A percentile compares a stretch with the other conserved stretches of the same genome.
Conservation (phyloP, 2,329 filamentous ascomycete genomes). For the Grosmannia serpens region DNA sequence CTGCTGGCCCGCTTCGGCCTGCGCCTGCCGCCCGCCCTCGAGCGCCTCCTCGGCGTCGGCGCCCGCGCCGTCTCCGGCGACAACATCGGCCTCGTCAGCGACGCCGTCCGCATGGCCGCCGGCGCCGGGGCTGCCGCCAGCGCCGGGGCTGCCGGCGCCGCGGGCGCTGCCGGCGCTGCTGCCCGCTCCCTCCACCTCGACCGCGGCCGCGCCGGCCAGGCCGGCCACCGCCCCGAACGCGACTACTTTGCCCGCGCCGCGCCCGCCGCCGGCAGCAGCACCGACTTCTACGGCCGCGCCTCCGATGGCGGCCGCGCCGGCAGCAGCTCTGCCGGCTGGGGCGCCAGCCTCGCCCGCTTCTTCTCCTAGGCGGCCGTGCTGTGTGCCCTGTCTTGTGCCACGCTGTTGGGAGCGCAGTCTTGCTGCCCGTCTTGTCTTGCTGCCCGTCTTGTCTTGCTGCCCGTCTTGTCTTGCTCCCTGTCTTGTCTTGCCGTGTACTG, state of each 20-base stretch:
- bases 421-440: no score
- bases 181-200: constrained; percentile 16
- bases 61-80: constrained; percentile 36
- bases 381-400: no score
- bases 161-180: constrained; percentile 15
- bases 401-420: no score
- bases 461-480: no score
- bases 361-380: constrained; percentile 4
- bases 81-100: constrained; percentile 37
- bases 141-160: constrained; percentile 10
- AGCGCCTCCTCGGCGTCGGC: constrained; percentile 45
- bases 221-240: constrained; percentile 26
- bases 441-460: no score
- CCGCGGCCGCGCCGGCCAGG: constrained; percentile 22
- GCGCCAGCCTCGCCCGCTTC: not conserved
- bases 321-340: not conserved
- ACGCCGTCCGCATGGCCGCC: constrained; percentile 42
- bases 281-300: not conserved
- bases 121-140: constrained; percentile 15
- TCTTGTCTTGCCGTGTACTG: no score
- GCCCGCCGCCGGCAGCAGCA: constrained; percentile 14
- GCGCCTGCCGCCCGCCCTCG: constrained; percentile 53
- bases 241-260: constrained; percentile 23
- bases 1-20: constrained; percentile 72
- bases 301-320: not conserved